Evolutionary conservation across 2,329 filamentous ascomycete genomes (phyloP).

Genomic region (Ophiocordyceps camponoti-saundersi): DNA sequence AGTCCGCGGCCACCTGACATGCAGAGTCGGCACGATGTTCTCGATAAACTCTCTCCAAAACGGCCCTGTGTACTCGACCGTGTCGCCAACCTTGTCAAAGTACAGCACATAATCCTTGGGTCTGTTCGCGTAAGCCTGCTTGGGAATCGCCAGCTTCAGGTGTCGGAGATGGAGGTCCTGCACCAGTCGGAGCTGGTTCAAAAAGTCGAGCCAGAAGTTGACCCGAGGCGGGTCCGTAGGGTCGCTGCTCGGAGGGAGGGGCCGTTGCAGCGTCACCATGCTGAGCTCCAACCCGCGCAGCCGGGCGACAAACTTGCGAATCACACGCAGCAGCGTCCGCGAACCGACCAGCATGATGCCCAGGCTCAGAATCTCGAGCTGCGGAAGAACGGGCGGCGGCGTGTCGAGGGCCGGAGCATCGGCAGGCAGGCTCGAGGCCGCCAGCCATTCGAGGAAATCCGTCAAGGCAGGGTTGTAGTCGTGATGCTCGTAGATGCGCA

Average conservation of each 20-base stretch:
- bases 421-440: not conserved
- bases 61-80: conserved; percentile 14
- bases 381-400: conserved; percentile 13
- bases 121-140: conserved; percentile 9
- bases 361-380: conserved; percentile 25
- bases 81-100: conserved; percentile 1
- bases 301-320: conserved; percentile 24
- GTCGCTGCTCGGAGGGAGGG: conserved; percentile 1
- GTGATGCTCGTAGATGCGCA: conserved; percentile 12
- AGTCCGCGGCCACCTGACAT: conserved; percentile 2
- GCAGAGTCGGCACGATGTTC: conserved; percentile 9
- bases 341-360: conserved; percentile 18
- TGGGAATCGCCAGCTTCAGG: conserved; percentile 14
- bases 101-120: conserved; percentile 2
- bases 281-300: conserved; percentile 28
- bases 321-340: conserved; percentile 14
- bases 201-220: conserved; percentile 22
- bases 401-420: not conserved
- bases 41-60: conserved; percentile 18
- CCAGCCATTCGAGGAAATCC: conserved; percentile 5
- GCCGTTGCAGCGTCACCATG: conserved; percentile 17
- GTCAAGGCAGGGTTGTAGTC: not conserved
- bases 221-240: conserved; percentile 1
- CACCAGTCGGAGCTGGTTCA: conserved; percentile 15
- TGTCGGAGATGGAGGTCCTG: conserved; percentile 15